A percentile compares a stretch with the other conserved stretches of the same genome.
Conservation (phyloP, 164 flowering plant genomes). For the Protea cynaroides region DNA sequence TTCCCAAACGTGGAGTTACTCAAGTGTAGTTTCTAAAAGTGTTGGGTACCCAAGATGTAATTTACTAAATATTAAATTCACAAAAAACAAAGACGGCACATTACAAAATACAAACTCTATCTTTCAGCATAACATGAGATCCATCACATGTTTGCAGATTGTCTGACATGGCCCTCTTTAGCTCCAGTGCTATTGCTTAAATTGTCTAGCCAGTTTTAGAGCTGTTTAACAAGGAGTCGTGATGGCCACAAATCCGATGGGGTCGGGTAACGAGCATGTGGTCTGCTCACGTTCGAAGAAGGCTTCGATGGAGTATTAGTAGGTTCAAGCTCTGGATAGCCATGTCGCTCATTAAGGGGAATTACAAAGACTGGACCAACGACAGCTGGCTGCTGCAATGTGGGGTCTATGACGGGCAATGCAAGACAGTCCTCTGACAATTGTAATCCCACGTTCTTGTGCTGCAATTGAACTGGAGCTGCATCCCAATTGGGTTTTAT, state of each 20-base stretch:
- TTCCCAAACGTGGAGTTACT: too few species aligned
- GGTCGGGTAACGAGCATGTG: constrained; percentile 55
- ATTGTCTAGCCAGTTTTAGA: too few species aligned
- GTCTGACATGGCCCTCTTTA: constrained; percentile 4
- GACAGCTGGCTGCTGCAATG: constrained; percentile 24
- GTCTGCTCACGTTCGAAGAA: constrained; percentile 36
- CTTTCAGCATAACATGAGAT: neutral
- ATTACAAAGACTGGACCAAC: constrained; percentile 42
- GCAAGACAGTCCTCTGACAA: constrained; percentile 14
- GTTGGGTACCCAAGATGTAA: too few species aligned
- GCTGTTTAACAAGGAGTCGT: constrained; percentile 27
- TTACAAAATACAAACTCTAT: neutral
- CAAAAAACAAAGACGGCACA: neutral
- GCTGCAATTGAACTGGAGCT: constrained; percentile 25
- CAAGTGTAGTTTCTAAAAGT: too few species aligned
- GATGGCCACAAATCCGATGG: constrained; percentile 53
- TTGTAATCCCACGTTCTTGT: constrained; percentile 12
- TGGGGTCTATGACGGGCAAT: constrained; percentile 23
- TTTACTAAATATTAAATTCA: neutral
- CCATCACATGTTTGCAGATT: constrained; percentile 5
- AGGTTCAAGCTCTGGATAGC: constrained; percentile 15
- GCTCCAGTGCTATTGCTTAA: constrained; percentile 4
- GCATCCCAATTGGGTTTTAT: constrained; percentile 33
- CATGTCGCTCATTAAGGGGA: constrained; percentile 39
- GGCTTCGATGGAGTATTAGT: constrained; percentile 11